These are phyloP conservation scores for Porodaedalea pini DNA, from an alignment of 1,284 basidiomycete genomes.

Conservation along the genomic window DNA sequence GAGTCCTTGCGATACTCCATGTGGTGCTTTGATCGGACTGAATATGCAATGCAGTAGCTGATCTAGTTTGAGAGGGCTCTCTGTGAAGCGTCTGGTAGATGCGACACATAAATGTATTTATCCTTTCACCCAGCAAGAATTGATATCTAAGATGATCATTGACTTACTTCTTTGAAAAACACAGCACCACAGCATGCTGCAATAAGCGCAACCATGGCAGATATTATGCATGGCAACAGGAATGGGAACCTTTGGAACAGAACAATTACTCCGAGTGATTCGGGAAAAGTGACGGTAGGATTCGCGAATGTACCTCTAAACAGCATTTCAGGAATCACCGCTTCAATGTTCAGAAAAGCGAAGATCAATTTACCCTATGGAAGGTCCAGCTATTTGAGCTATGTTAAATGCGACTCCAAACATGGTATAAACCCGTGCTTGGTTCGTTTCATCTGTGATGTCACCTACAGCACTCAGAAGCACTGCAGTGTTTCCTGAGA, in stretches of 20 bases:
- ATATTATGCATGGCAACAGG: slow-evolving; percentile 26
- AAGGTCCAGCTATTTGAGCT: slow-evolving; percentile 22
- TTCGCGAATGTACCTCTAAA: slow-evolving; percentile 19
- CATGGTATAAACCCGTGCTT: slow-evolving; percentile 26
- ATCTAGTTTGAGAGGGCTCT: not conserved
- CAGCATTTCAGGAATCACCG: slow-evolving; percentile 16
- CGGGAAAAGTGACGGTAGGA: slow-evolving; percentile 21
- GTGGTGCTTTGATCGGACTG: not conserved
- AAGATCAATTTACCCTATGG: slow-evolving; percentile 10
- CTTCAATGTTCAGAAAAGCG: slow-evolving; percentile 13
- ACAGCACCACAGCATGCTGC: slow-evolving; percentile 14
- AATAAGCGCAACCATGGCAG: slow-evolving; percentile 19
- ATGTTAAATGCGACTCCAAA: slow-evolving; percentile 23
- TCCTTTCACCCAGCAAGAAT: too few relatives aligned
- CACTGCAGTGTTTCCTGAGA: slow-evolving; percentile 27
- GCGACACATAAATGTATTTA: too few relatives aligned
- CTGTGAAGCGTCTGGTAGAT: not conserved
- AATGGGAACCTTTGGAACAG: slow-evolving; percentile 26
- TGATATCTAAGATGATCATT: too few relatives aligned
- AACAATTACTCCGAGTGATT: slow-evolving; percentile 21
- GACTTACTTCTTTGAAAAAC: slow-evolving; percentile 22
- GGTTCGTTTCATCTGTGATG: slow-evolving; percentile 28
- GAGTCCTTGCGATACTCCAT: not conserved
- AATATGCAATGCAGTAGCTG: not conserved
- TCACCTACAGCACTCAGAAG: slow-evolving; percentile 23